Evolutionary conservation across 108 stramenopile species (phyloP).

Genomic region (Skeletonema costatum): DNA sequence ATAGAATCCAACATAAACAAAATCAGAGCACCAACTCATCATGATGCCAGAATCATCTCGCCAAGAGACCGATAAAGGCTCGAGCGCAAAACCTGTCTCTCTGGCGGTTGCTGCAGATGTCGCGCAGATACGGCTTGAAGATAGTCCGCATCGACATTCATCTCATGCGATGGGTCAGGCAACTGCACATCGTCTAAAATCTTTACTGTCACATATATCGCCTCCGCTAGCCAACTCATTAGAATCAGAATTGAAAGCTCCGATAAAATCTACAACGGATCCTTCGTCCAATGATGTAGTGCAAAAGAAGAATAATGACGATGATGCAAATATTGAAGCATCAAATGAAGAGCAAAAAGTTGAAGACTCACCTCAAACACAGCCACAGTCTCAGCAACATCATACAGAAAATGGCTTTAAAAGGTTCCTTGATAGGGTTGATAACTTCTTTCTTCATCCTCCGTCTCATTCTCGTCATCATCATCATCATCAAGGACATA

Average conservation of each 20-base stretch:
- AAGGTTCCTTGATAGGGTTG: not conserved
- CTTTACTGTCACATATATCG: not conserved
- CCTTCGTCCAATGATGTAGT: not conserved
- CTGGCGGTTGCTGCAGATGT: not conserved
- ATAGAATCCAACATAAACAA: no score
- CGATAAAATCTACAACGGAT: not conserved
- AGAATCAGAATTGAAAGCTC: not conserved
- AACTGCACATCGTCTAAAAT: not conserved
- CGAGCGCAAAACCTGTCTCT: not conserved
- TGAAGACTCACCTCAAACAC: not conserved
- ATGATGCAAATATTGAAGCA: not conserved
- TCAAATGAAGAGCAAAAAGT: not conserved
- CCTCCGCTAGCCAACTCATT: not conserved
- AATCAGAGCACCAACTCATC: no score
- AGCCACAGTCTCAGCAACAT: not conserved
- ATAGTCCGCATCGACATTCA: not conserved
- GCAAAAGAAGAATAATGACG: not conserved
- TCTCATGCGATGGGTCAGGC: not conserved
- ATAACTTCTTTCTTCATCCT: not conserved
- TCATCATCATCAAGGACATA: constrained; percentile 20
- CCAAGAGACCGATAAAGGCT: not conserved
- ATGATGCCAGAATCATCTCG: no score
- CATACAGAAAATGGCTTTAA: not conserved
- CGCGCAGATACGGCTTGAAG: not conserved
- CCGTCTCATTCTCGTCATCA: not conserved